Percentiles rank a stretch among this genome's conserved stretches.
phyloP scores from a whole-genome alignment of 2,329 filamentous ascomycete genomes.

The Fusarium duplospermum region DNA sequence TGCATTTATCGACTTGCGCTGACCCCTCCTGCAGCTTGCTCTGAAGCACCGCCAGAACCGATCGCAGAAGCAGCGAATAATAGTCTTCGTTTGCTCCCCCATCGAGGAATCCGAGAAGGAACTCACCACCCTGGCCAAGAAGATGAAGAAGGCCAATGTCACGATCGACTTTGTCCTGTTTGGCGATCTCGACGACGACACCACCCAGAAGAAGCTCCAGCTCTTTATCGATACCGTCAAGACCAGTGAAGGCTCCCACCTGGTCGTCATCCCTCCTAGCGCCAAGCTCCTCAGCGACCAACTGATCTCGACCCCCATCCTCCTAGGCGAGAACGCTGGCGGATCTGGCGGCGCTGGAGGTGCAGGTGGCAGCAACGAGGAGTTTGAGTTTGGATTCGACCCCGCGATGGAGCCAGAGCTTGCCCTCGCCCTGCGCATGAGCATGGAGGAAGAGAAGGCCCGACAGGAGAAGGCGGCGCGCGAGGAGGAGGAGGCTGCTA shows the following conservation, averaged over 20 bases:
- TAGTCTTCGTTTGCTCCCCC: slow-evolving; percentile 95
- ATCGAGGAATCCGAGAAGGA: slow-evolving; percentile 91
- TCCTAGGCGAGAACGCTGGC: slow-evolving; percentile 81
- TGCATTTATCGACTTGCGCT: neutral
- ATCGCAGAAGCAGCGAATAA: slow-evolving; percentile 94
- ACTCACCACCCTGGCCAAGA: slow-evolving; percentile 89
- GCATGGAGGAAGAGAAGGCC: slow-evolving; percentile 97
- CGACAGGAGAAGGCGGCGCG: slow-evolving; percentile 87
- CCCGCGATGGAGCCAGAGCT: slow-evolving; percentile 92
- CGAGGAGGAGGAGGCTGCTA: slow-evolving; percentile 77
- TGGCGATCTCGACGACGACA: slow-evolving; percentile 91
- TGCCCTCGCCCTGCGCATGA: slow-evolving; percentile 94
- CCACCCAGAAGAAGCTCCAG: slow-evolving; percentile 89
- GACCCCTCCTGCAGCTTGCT: slow-evolving; percentile 73
- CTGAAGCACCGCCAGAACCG: slow-evolving; percentile 99
- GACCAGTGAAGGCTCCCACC: slow-evolving; percentile 88
- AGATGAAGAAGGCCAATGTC: slow-evolving; percentile 98
- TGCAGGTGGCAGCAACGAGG: slow-evolving; percentile 72
- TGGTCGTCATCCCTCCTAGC: slow-evolving; percentile 90
- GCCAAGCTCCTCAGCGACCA: slow-evolving; percentile 93
- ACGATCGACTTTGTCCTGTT: slow-evolving; percentile 96
- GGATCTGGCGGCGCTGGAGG: slow-evolving; percentile 67
- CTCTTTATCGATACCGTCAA: slow-evolving; percentile 96
- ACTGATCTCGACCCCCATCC: slow-evolving; percentile 87
- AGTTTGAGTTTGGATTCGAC: slow-evolving; percentile 83